Base-by-base conservation (phyloP, 495 filamentous ascomycete genomes). In the Penicillium dipodomyicola region DNA sequence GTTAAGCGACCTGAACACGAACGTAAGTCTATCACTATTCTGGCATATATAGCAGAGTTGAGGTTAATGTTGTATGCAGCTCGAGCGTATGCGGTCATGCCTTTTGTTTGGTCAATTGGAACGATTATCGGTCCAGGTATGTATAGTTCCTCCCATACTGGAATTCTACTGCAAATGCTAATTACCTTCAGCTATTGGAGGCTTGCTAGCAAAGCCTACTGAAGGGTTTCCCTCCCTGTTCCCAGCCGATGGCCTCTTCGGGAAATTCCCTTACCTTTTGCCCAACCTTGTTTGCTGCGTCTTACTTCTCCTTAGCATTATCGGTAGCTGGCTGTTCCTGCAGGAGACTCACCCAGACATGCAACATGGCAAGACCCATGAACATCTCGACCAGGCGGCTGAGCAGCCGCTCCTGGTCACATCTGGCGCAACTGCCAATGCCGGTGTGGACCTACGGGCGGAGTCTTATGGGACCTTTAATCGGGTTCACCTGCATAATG, bases 91-190 rank as follows among this genome's bases (percentile, higher is more conserved):
- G 86, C 90, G 7, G 81, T 94, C 30, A 87, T 93, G 89, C 90
- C 90, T 12, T 93, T 93, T 68, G 87, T 92, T 30, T 95, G 90
- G 90, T 87, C 82, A 27, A 85, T 95, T 56, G 90, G 89, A 33
- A 92, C 89, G 19, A 92, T 92, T 54, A 81, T 92, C 54, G 90
- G 90, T 6, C 90, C 90, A 59, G 76, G 76, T 77, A 71, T 58
- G 70, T 60, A 5, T 48, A 37, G 70, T 60, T 27, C 19, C 9
- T 37, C 29, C 9, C 22, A 32, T 44, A 12, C 14, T 53, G 5
- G 14, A 20, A 49, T 33, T 19, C 17, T 10, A 48, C 29, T 5
- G 17, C 27, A 39, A 4, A 37, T 58, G 49, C 69, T 68, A 67
- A 73, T 29, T 45, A 7, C n/a, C 40, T 42, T 15, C 59, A 65